Evolutionary conservation across 306 rosid genomes (phyloP), one percentile per base, ranked within the genome.

Genomic region (Vachellia pachyceras): DNA sequence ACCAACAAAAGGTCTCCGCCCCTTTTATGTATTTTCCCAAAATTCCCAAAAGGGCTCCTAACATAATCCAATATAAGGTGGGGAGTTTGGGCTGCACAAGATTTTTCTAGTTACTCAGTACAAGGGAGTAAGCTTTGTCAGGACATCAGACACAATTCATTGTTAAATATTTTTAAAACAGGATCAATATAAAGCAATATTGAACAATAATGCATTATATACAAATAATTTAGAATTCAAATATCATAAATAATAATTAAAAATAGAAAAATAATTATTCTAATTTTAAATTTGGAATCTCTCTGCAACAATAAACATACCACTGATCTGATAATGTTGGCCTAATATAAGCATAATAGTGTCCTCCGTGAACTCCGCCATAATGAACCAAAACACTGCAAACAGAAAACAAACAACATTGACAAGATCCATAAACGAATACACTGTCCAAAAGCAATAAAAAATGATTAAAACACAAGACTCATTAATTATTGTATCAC

Each of bases 381-480:
- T 5, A 6, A 42, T 42, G 46, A 42, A 42, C 46, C 46, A 42
- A 6, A 42, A 42, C 10, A 42, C 46, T 42, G 46, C 46, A 42
- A 42, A 87, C 76, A 29, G 33, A 29, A 29, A 29, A 29, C 75
- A 82, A 80, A 36, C 33, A 71, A 18, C 22, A 25, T 45, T 79
- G 65, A 79, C 22, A 79, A 66, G 47, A 45, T 73, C 60, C 55
- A 33, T 50, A 46, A 33, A 49, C 65, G 40, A 15, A 4, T 20
- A 10, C 72, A 10, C 57, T 63, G 66, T 58, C 58, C 22, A 69
- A 72, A 7, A 18, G 52, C 73, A 78, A 73, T 54, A 45, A 22
- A 22, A 65, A 3, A 15, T 50, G 25, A 60, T 63, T 20, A 69
- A 52, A 69, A 68, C 14, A 2, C 29, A 66, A 37, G 52, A 50